Evolutionary conservation across 129 eudicot species (phyloP).

Genomic region (Centaurea solstitialis): DNA sequence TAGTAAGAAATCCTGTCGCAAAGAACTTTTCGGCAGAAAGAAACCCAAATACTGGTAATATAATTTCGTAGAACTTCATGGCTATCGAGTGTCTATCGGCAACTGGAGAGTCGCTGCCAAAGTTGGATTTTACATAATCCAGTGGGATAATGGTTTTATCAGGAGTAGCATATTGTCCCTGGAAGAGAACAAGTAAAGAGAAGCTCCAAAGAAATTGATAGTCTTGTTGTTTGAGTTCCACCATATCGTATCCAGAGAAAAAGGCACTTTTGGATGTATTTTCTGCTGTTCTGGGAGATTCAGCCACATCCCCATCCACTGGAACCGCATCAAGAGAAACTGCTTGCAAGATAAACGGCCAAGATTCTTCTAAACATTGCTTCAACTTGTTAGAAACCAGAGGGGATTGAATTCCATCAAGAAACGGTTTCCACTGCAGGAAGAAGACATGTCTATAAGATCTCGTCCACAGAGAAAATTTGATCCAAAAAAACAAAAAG

Average conservation of each 20-base stretch:
- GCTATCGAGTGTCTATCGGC: constrained; percentile 46
- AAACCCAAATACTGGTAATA: constrained; percentile 72
- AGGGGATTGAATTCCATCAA: constrained; percentile 91
- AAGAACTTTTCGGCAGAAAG: constrained; percentile 73
- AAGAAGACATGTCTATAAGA: constrained; percentile 11
- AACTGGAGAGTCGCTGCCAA: constrained; percentile 47
- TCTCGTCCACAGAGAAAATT: not conserved
- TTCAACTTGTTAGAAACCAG: constrained; percentile 68
- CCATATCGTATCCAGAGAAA: constrained; percentile 88
- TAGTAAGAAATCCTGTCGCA: constrained; percentile 56
- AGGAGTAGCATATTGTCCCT: constrained; percentile 60
- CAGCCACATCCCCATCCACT: constrained; percentile 39
- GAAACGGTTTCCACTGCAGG: constrained; percentile 89
- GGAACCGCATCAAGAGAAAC: constrained; percentile 92
- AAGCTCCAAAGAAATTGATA: constrained; percentile 90
- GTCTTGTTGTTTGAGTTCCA: constrained; percentile 67
- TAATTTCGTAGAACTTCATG: constrained; percentile 56
- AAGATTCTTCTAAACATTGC: constrained; percentile 87
- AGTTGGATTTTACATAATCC: constrained; percentile 50
- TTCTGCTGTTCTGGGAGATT: constrained; percentile 43
- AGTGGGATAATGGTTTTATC: constrained; percentile 54
- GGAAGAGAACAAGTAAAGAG: constrained; percentile 73
- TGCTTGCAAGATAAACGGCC: constrained; percentile 96
- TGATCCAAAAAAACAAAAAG: constrained; percentile 23
- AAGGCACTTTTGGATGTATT: constrained; percentile 42